phyloP scores from a whole-genome alignment of 2,329 filamentous ascomycete species.

The Sporothrix sp. region DNA sequence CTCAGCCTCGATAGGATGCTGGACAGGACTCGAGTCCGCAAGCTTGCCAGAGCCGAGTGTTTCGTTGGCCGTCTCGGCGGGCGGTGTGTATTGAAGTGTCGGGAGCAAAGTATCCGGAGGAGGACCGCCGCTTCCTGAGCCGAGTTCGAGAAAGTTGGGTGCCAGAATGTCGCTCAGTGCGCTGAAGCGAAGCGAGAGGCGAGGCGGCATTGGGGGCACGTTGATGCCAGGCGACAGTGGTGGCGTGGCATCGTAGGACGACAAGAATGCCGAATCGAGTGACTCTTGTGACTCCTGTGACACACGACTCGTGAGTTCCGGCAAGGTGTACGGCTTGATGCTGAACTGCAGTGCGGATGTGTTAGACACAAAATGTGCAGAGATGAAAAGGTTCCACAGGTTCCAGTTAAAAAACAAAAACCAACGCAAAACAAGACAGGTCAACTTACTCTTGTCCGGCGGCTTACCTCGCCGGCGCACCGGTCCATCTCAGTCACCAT shows the following conservation, averaged over 20 bases:
- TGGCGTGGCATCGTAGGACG: slow-evolving; percentile 15
- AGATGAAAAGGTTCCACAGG: neutral
- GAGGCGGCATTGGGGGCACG: slow-evolving; percentile 20
- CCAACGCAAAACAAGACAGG: slow-evolving; percentile 9
- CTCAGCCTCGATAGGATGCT: slow-evolving; percentile 1
- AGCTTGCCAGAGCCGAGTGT: neutral
- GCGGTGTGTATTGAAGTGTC: slow-evolving; percentile 22
- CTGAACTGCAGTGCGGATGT: slow-evolving; percentile 20
- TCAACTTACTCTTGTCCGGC: slow-evolving; percentile 58
- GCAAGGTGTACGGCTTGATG: slow-evolving; percentile 20
- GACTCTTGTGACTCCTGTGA: slow-evolving; percentile 12
- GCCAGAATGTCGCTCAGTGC: slow-evolving; percentile 14
- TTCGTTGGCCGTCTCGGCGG: slow-evolving; percentile 9
- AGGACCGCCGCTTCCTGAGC: slow-evolving; percentile 14
- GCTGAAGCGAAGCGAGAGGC: slow-evolving; percentile 22
- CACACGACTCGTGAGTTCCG: slow-evolving; percentile 7
- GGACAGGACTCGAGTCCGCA: neutral
- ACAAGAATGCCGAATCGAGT: slow-evolving; percentile 11
- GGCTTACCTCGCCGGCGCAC: slow-evolving; percentile 73
- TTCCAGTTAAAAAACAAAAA: neutral
- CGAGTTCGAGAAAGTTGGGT: slow-evolving; percentile 18
- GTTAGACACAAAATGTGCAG: neutral
- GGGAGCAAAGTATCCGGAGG: slow-evolving; percentile 21
- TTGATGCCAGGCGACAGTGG: slow-evolving; percentile 14
- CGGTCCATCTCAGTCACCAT: slow-evolving; percentile 80